Evolutionary conservation across 192 early-diverging fungal genomes (phyloP).

Genomic region (Rhizophagus prolifer): DNA sequence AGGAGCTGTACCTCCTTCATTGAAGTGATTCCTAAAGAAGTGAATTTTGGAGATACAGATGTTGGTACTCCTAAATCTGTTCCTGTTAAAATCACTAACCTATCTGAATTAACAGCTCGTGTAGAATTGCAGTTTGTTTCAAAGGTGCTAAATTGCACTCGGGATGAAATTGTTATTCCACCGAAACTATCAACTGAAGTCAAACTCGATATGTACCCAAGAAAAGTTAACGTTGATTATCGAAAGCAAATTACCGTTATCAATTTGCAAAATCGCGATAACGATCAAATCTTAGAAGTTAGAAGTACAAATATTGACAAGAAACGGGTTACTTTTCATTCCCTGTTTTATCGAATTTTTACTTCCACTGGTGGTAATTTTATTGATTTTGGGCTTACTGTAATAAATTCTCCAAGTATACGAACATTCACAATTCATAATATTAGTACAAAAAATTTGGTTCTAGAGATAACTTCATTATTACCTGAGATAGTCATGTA

Average conservation of each 20-base stretch:
- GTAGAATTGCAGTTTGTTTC: constrained; percentile 88
- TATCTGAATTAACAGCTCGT: constrained; percentile 79
- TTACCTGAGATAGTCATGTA: constrained; percentile 43
- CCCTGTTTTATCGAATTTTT: constrained; percentile 89
- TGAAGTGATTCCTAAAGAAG: constrained; percentile 74
- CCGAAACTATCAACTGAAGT: constrained; percentile 75
- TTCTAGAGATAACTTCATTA: constrained; percentile 48
- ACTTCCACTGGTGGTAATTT: constrained; percentile 89
- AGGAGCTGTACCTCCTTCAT: constrained; percentile 92
- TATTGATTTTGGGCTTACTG: constrained; percentile 89
- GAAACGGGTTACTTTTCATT: constrained; percentile 95
- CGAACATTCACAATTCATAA: constrained; percentile 85
- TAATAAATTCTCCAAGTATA: constrained; percentile 76
- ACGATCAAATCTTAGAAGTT: constrained; percentile 90
- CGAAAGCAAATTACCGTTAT: constrained; percentile 94
- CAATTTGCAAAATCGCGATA: constrained; percentile 84
- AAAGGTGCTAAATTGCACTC: constrained; percentile 84
- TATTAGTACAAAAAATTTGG: constrained; percentile 59
- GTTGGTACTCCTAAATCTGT: constrained; percentile 89
- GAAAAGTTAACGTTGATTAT: constrained; percentile 97
- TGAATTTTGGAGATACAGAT: constrained; percentile 96
- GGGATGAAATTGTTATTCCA: constrained; percentile 72
- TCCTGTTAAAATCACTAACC: constrained; percentile 78
- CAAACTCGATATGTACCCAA: constrained; percentile 93
- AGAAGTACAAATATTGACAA: constrained; percentile 94